Evolutionary conservation across 345 rosid genomes (phyloP), one percentile per base, ranked within the genome.

Genomic region (Eucalyptus curtisii): DNA sequence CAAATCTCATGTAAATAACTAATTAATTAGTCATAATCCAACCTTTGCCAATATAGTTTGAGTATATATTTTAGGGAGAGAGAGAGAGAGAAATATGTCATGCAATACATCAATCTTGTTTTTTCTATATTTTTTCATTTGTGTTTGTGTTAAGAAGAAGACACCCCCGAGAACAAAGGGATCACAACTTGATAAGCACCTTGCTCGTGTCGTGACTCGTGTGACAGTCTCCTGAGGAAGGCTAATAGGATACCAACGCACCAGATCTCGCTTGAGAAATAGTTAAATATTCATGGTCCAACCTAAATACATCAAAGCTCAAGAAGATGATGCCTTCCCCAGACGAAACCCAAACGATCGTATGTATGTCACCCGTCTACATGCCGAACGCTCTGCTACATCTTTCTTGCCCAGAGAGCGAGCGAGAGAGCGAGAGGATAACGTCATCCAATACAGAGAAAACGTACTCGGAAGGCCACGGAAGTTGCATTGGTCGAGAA

Each of bases 381-480:
- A 66, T 4, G 16, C 79, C 42, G 16, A 66, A 16, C 2, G 11
- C 42, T 31, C 42, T 7, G 80, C 80, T 68, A 19, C 80, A 68
- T 68, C 80, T 68, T 66, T 68, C 79, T 68, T 68, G 42, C 79
- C 20, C 42, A 15, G 10, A 14, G 40, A 14, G 79, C 16, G 33
- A 3, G 71, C 7, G 16, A 13, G 68, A 30, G 68, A 6, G 68
- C 48, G 86, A 85, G 40, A 85, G 57, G 49, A 49, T 3, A 44
- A 49, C n/a, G 87, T n/a, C 87, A 85, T 33, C 87, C 37, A 33
- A n/a, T 4, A 85, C 31, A 3, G 93, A 93, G 79, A 95, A 94
- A 84, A 97, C 95, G 88, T 95, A 97, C 91, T 94, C 94, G 31
- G 98, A 97, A 71, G 95, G 90, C 98, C 7, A 95, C 99, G 2